Base-by-base conservation (phyloP, 2,329 filamentous ascomycete genomes). In the Colletotrichum sp. region DNA sequence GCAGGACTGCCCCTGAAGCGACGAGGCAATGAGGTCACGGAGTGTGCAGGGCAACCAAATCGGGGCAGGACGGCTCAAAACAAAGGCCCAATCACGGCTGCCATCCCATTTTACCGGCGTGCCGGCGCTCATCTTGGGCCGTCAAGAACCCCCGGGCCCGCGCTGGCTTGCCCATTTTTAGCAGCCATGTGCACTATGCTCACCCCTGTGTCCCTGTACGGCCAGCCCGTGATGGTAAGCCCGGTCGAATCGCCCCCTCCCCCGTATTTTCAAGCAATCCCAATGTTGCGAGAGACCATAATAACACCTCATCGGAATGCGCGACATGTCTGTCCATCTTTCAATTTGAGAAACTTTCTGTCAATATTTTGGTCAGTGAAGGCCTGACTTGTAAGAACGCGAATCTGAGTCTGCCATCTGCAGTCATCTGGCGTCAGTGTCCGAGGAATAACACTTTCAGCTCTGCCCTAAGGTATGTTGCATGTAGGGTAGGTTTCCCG, bases 231-330 rank as follows among this genome's bases (percentile, higher is more conserved):
- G 34, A 32, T 65, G 21, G 34, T 39, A 4, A 36, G 43, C 34
- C 63, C 34, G 48, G 18, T 24, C 39, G 16, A 71, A 39, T 65
- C 67, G 24, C 18, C 21, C 24, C 36, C 34, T 48, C 34, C 61
- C 48, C 59, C 72, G 60, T 74, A 21, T 74, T 73, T 68, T 75
- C 73, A 43, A 68, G 63, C 70, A 64, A 68, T 43, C 39, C 63
- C 32, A 21, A 64, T 28, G 57, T 43, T 39, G 57, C 43, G 55
- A 57, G 21, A 60, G 57, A 34, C 26, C 39, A 52, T 18, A 61
- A 55, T 30, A 39, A 61, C 21, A n/a, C 24, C 34, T n/a, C 30
- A 21, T 32, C 52, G 30, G 26, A 52, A 66, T 67, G 68, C 36
- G 39, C 24, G 68, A 67, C 61, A 72, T 61, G 18, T 34, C 63